phyloP scores from a whole-genome alignment of 305 asterid genomes.

The Fraxinus nigra region DNA sequence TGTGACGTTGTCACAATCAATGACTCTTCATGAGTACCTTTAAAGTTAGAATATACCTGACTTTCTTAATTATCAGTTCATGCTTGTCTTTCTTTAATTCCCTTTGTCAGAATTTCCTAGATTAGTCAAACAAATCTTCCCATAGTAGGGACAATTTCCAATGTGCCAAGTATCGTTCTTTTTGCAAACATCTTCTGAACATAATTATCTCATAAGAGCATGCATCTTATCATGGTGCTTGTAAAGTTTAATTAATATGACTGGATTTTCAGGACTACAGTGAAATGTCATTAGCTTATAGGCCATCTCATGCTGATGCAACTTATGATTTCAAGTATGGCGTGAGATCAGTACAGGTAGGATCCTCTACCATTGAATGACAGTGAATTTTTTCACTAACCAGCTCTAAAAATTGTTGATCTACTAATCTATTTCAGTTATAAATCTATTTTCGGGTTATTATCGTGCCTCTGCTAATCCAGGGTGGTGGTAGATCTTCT shows the following conservation, averaged over 20 bases:
- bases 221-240: constrained; percentile 21
- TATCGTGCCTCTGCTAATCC: constrained; percentile 25
- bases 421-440: not conserved
- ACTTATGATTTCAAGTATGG: constrained; percentile 78
- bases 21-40: not conserved
- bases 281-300: constrained; percentile 95
- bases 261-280: constrained; percentile 69
- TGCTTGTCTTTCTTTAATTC: not conserved
- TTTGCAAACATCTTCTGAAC: not conserved
- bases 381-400: not conserved
- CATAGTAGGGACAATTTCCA: not conserved
- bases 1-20: not conserved
- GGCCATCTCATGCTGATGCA: constrained; percentile 99
- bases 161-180: not conserved
- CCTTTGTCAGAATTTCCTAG: not conserved
- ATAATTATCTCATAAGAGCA: not conserved
- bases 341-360: constrained; percentile 92
- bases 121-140: not conserved
- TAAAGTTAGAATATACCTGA: constrained; percentile 13
- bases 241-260: constrained; percentile 22
- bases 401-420: not conserved
- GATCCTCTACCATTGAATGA: not conserved
- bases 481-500: constrained; percentile 99
- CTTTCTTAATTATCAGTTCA: not conserved
- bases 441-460: constrained; percentile 11